phyloP scores from a whole-genome alignment of 2,329 filamentous ascomycete species.

The Microcyclospora tardicrescens region DNA sequence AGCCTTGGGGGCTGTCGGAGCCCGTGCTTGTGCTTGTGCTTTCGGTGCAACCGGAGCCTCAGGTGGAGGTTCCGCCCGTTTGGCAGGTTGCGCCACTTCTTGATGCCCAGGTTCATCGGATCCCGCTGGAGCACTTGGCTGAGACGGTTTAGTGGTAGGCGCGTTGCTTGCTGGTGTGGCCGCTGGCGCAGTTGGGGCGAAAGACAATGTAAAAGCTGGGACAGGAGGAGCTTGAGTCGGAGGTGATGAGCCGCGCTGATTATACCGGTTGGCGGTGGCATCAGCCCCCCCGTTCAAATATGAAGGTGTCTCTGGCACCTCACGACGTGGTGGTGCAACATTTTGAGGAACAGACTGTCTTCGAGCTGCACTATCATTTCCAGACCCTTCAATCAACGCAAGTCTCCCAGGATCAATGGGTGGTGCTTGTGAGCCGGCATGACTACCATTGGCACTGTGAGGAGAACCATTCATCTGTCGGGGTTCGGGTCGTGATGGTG shows the following conservation, averaged over 20 bases:
- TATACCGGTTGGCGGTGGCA: slow-evolving; percentile 33
- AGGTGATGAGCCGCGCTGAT: slow-evolving; percentile 35
- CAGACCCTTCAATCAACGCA: slow-evolving; percentile 20
- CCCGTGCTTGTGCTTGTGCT: slow-evolving; percentile 8
- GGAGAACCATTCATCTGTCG: slow-evolving; percentile 15
- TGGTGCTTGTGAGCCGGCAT: slow-evolving; percentile 10
- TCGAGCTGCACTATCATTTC: slow-evolving; percentile 15
- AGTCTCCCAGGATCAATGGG: slow-evolving; percentile 21
- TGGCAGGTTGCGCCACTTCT: slow-evolving; percentile 4
- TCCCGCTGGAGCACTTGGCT: background rate
- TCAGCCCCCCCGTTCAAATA: slow-evolving; percentile 34
- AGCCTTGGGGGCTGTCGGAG: slow-evolving; percentile 27
- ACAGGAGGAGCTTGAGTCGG: slow-evolving; percentile 42
- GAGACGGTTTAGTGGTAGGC: background rate
- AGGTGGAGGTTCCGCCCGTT: slow-evolving; percentile 8
- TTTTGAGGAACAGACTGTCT: slow-evolving; percentile 11
- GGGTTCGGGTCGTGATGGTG: slow-evolving; percentile 17
- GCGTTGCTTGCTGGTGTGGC: slow-evolving; percentile 6
- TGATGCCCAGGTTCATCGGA: background rate
- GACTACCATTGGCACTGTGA: slow-evolving; percentile 7
- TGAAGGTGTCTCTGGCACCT: slow-evolving; percentile 30
- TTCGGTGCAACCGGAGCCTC: slow-evolving; percentile 25
- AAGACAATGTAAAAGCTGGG: slow-evolving; percentile 36
- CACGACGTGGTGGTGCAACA: slow-evolving; percentile 15
- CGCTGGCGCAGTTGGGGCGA: slow-evolving; percentile 17